Conservation (phyloP, 2,329 filamentous ascomycete species). For the Ascochyta rabiei region DNA sequence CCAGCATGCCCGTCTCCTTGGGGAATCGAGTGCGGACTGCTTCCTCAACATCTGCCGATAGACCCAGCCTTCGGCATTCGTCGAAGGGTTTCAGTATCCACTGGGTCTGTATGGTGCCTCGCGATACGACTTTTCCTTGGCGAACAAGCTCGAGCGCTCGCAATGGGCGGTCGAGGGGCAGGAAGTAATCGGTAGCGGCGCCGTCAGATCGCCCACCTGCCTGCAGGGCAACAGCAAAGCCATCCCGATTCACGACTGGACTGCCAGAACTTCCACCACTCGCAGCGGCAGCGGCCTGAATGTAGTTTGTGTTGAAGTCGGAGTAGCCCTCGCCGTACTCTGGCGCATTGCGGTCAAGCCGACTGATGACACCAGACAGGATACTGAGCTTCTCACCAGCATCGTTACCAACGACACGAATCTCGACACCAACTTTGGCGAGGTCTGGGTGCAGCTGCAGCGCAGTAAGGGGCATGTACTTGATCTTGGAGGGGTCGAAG, state of each 20-base stretch:
- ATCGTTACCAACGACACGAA: conserved; percentile 97
- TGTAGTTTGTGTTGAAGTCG: conserved; percentile 96
- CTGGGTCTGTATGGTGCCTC: conserved; percentile 97
- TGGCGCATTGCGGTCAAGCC: conserved; percentile 92
- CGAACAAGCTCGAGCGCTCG: conserved; percentile 87
- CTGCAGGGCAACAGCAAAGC: conserved; percentile 88
- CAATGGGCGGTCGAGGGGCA: conserved; percentile 88
- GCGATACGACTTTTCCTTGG: conserved; percentile 73
- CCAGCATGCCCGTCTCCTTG: conserved; percentile 94
- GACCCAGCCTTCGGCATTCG: conserved; percentile 86
- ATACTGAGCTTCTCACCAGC: conserved; percentile 98
- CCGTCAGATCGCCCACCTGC: conserved; percentile 93
- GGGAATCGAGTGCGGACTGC: conserved; percentile 83
- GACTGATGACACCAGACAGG: conserved; percentile 93
- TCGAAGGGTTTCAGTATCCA: conserved; percentile 98
- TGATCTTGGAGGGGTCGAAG: conserved; percentile 94
- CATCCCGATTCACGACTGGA: conserved; percentile 95
- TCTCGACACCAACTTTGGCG: conserved; percentile 88
- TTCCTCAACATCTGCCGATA: conserved; percentile 85
- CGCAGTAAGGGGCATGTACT: conserved; percentile 90
- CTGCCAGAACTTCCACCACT: conserved; percentile 98
- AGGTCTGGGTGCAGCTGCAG: conserved; percentile 83
- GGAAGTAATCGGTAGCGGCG: conserved; percentile 95
- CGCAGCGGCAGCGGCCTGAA: conserved; percentile 94
- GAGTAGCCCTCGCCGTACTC: conserved; percentile 96